Percentiles rank a stretch among this genome's conserved stretches.
These are phyloP conservation scores for Rugonectria rugulosa DNA, from an alignment of 2,329 filamentous ascomycete species.

Conservation along the genomic window DNA sequence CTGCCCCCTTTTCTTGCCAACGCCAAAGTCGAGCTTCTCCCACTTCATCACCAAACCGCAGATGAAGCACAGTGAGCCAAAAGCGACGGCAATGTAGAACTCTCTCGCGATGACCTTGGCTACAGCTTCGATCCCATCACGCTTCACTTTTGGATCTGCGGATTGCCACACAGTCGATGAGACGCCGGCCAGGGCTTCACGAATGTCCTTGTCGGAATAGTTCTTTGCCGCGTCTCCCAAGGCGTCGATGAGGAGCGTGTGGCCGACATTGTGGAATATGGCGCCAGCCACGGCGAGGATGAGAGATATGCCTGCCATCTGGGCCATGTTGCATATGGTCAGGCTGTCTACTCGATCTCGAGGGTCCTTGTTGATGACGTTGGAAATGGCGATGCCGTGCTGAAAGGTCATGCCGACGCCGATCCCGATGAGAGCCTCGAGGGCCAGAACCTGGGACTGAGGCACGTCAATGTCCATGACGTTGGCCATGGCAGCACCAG, in stretches of 20 bases:
- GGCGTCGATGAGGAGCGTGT: conserved; percentile 13
- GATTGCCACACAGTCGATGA: conserved; percentile 19
- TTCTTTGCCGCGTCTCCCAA: conserved; percentile 11
- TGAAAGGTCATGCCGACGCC: conserved; percentile 44
- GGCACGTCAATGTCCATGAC: conserved; percentile 36
- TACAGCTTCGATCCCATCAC: conserved; percentile 15
- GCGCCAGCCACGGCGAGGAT: conserved; percentile 15
- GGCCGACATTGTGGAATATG: conserved; percentile 21
- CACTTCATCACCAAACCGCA: conserved; percentile 20
- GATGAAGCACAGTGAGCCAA: conserved; percentile 12
- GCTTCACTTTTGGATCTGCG: not conserved
- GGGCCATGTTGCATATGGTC: conserved; percentile 45
- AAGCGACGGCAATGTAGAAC: conserved; percentile 17
- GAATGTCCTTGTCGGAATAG: conserved; percentile 15
- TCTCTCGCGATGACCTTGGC: conserved; percentile 10
- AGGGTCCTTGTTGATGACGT: conserved; percentile 38
- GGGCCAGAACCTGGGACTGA: conserved; percentile 41
- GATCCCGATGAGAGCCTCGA: conserved; percentile 41
- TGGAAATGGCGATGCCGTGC: conserved; percentile 41
- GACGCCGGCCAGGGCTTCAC: conserved; percentile 21
- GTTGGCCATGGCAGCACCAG: conserved; percentile 34
- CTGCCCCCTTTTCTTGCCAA: not conserved
- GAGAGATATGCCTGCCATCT: conserved; percentile 35
- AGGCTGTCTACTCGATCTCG: conserved; percentile 40
- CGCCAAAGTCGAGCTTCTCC: conserved; percentile 19